phyloP scores from a whole-genome alignment of 306 rosid genomes.

The Casuarina equisetifolia region DNA sequence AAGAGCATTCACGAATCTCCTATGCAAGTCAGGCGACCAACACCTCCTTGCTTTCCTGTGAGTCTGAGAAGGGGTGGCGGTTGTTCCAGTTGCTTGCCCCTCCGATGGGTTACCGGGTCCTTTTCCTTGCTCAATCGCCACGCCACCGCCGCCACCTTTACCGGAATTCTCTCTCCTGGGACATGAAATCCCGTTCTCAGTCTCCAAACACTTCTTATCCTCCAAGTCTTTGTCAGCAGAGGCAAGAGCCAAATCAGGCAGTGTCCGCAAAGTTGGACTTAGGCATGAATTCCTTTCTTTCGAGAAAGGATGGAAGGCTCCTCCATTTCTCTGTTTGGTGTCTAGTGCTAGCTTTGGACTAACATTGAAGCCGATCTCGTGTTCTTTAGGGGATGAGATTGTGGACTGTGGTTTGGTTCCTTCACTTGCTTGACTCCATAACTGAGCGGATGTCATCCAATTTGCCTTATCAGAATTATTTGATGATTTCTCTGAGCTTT shows the following conservation, averaged over 20 bases:
- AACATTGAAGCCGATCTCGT: conserved; percentile 55
- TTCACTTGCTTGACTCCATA: conserved; percentile 89
- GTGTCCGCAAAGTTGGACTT: conserved; percentile 38
- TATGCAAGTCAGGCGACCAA: conserved; percentile 98
- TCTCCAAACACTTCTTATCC: conserved; percentile 45
- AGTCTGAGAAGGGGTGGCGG: conserved; percentile 40
- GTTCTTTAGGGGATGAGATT: conserved; percentile 38
- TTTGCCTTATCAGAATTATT: conserved; percentile 79
- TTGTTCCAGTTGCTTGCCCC: conserved; percentile 38
- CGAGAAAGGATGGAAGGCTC: conserved; percentile 90
- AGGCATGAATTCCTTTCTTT: conserved; percentile 52
- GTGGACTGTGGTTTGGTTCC: conserved; percentile 52
- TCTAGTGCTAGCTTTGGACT: conserved; percentile 61
- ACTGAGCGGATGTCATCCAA: conserved; percentile 96
- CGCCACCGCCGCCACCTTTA: conserved; percentile 25
- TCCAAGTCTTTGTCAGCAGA: conserved; percentile 43
- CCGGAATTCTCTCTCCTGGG: conserved; percentile 42
- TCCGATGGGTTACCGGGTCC: conserved; percentile 38
- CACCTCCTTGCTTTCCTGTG: conserved; percentile 96
- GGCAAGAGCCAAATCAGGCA: conserved; percentile 75
- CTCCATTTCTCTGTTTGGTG: conserved; percentile 64
- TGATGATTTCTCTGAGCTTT: conserved; percentile 50
- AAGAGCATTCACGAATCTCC: conserved; percentile 93
- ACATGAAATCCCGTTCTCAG: conserved; percentile 35
- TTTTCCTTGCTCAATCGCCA: conserved; percentile 51